Percentiles rank a stretch among this genome's conserved stretches.
Evolutionary conservation across 257 asterid genomes (phyloP).

Genomic region (Solanum ossicruentum): DNA sequence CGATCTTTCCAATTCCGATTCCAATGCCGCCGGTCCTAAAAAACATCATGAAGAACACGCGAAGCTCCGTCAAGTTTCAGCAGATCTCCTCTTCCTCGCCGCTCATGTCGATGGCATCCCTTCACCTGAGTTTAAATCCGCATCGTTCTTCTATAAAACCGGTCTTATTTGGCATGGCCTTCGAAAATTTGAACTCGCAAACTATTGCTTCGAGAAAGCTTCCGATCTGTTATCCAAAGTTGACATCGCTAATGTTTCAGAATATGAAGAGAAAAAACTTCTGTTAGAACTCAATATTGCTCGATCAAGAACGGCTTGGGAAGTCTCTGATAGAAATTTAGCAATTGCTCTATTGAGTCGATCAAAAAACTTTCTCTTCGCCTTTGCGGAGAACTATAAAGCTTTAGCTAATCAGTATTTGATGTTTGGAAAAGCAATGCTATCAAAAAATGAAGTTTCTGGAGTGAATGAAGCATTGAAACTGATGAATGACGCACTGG

Average conservation of each 20-base stretch:
- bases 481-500: constrained; percentile 83
- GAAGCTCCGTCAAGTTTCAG: constrained; percentile 73
- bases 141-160: constrained; percentile 69
- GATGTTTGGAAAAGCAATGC: constrained; percentile 51
- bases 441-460: constrained; percentile 39
- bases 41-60: constrained; percentile 56
- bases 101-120: constrained; percentile 70
- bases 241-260: constrained; percentile 32
- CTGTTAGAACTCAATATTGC: constrained; percentile 63
- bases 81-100: constrained; percentile 62
- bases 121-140: constrained; percentile 62
- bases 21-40: not conserved
- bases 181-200: constrained; percentile 47
- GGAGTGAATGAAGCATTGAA: constrained; percentile 62
- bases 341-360: constrained; percentile 62
- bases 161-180: constrained; percentile 81
- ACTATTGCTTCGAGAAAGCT: constrained; percentile 81
- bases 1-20: constrained; percentile 55
- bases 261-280: constrained; percentile 55
- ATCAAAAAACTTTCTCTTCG: constrained; percentile 63
- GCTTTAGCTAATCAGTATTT: constrained; percentile 74
- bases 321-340: constrained; percentile 58
- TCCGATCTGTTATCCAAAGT: constrained; percentile 60
- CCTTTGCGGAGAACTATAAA: constrained; percentile 44
- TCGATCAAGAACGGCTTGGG: constrained; percentile 83